A percentile compares a stretch with the other conserved stretches of the same genome.
Conservation (phyloP, 352 stramenopile species). For the Phytophthora brassicae region DNA sequence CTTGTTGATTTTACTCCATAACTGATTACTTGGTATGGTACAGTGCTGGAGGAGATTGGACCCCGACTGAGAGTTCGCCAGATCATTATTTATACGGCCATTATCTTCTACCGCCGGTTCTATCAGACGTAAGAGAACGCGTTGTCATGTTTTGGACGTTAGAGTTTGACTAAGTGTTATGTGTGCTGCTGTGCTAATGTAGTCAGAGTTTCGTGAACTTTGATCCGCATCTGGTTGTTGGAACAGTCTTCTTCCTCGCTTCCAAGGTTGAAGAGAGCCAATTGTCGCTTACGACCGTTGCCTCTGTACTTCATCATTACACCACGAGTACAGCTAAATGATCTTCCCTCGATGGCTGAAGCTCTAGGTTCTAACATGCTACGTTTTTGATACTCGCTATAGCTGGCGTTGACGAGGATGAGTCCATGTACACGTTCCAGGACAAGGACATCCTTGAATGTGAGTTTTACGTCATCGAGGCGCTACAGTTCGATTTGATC, state of each 20-base stretch:
- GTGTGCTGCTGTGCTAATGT: not conserved
- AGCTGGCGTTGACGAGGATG: constrained; percentile 84
- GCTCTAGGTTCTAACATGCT: too few relatives aligned
- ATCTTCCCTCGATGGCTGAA: too few relatives aligned
- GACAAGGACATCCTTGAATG: constrained; percentile 91
- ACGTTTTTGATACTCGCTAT: not conserved
- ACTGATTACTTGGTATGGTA: constrained; percentile 4
- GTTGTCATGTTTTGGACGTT: not conserved
- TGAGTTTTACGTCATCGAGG: constrained; percentile 90
- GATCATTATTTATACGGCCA: constrained; percentile 91
- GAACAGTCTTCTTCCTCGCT: constrained; percentile 84
- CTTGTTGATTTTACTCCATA: not conserved
- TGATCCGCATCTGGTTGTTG: constrained; percentile 83
- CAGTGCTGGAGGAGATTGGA: constrained; percentile 86
- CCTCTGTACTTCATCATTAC: constrained; percentile 83
- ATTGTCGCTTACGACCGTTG: constrained; percentile 74
- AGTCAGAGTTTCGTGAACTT: constrained; percentile 91
- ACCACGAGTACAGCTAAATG: constrained; percentile 62
- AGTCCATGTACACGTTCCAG: constrained; percentile 88
- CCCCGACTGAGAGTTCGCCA: constrained; percentile 79
- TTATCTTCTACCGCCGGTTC: constrained; percentile 90
- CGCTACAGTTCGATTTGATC: constrained; percentile 88
- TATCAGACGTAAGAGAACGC: constrained; percentile 80
- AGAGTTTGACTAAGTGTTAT: not conserved
- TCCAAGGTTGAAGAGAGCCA: constrained; percentile 90